Percentiles rank a stretch among this genome's conserved stretches.
These are phyloP conservation scores for Xylaria multiplex DNA, from an alignment of 2,329 filamentous ascomycete species.

Conservation along the genomic window DNA sequence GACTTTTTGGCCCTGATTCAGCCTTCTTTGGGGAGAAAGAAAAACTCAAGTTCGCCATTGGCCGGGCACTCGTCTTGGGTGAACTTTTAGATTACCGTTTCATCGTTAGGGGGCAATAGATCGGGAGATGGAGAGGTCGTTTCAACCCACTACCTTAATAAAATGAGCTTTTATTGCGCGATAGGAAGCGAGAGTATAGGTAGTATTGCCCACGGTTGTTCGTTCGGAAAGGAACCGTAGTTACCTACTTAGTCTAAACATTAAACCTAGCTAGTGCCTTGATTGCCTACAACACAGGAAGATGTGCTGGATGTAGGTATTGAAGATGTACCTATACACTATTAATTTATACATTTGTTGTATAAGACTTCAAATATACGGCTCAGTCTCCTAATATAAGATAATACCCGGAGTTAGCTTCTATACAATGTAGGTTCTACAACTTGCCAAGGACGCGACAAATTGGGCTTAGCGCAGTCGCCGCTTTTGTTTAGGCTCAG, in stretches of 20 bases:
- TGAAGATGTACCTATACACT: not conserved
- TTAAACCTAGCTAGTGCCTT: no score
- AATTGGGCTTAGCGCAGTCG: no score
- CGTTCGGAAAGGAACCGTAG: no score
- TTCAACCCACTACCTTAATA: not conserved
- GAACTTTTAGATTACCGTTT: not conserved
- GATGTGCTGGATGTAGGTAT: not conserved
- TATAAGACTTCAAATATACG: constrained; percentile 3
- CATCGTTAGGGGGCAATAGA: not conserved
- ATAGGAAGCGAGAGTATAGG: no score
- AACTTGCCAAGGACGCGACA: no score
- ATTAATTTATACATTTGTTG: not conserved
- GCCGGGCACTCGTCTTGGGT: not conserved
- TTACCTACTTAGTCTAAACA: no score
- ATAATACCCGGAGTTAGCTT: no score
- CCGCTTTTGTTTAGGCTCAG: no score
- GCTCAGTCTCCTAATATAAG: no score
- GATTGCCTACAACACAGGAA: no score
- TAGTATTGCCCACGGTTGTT: no score
- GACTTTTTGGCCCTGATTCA: constrained; percentile 15
- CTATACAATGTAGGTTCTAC: no score
- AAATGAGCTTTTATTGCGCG: not conserved
- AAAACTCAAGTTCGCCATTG: not conserved
- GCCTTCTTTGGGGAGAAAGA: not conserved
- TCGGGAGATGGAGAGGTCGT: not conserved